phyloP scores from a whole-genome alignment of 1,284 basidiomycete genomes.

The Trichosporon ovoides region DNA sequence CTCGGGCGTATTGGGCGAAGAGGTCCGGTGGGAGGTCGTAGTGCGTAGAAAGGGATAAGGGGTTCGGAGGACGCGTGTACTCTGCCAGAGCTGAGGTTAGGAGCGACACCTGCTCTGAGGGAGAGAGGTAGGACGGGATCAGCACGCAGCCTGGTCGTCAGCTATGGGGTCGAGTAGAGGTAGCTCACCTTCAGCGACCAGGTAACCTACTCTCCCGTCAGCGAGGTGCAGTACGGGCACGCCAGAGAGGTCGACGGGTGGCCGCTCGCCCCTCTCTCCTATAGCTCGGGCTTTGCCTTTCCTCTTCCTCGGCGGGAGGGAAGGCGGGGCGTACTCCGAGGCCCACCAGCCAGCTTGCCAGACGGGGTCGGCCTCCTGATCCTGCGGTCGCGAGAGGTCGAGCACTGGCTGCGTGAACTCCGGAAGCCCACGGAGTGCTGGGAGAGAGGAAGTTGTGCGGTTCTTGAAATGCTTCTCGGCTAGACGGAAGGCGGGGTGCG shows the following conservation, averaged over 20 bases:
- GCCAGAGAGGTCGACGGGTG: conserved; percentile 12
- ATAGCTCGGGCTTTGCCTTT: conserved; percentile 27
- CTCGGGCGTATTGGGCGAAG: conserved; percentile 50
- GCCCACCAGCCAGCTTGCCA: conserved; percentile 45
- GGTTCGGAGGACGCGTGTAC: conserved; percentile 72
- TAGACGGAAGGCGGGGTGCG: conserved; percentile 39
- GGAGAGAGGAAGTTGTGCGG: conserved; percentile 26
- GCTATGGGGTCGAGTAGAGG: not conserved
- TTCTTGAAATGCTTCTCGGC: conserved; percentile 49
- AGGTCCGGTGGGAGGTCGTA: conserved; percentile 63
- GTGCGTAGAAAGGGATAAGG: conserved; percentile 79
- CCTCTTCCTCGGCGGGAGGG: not conserved
- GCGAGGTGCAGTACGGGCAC: conserved; percentile 18
- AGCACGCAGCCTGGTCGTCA: conserved; percentile 68
- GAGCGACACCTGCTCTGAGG: conserved; percentile 60
- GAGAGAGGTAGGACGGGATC: conserved; percentile 64
- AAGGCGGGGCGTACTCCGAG: conserved; percentile 14
- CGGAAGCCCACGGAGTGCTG: conserved; percentile 27
- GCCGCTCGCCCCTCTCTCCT: conserved; percentile 25
- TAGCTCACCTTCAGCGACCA: conserved; percentile 42
- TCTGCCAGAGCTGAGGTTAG: conserved; percentile 64
- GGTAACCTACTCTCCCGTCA: conserved; percentile 31
- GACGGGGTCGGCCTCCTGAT: conserved; percentile 38
- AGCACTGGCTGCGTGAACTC: conserved; percentile 20
- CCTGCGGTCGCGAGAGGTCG: conserved; percentile 37